Base-by-base conservation (phyloP, 768 basidiomycete genomes). In the Russula dissimulans region DNA sequence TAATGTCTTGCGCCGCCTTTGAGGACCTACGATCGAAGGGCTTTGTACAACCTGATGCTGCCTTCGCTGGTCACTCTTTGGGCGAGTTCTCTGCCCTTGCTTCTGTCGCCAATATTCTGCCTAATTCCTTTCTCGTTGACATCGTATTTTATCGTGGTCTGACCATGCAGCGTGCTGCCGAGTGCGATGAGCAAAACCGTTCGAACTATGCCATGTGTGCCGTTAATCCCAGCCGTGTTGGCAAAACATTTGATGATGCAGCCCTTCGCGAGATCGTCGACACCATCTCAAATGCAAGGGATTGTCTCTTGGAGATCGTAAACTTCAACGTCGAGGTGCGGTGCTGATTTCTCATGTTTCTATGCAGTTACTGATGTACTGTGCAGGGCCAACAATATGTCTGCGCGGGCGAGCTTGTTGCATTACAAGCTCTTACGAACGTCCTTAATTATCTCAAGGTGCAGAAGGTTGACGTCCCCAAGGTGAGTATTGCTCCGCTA, bases 131-230 rank as follows among this genome's bases (percentile, higher is more conserved):
- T 2, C 85, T 98, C 49, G 92, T 95, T 68, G 97, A 99, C 67
- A 91, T 99, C 69, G 95, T 99, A 32, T 99, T 99, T 81, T 99
- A 97, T 74, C 92, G 97, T 71, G 97, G 97, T 67, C 95, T 99
- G 70, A 99, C 97, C 38, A 99, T 98, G 97, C 97, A 98, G 70
- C 92, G 95, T 29, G 97, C 97, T 31, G 97, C n/a, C 59, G 93
- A 97, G 74, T 91, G 97, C 36, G 95, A 99, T 70, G 78, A 87
- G 1, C 78, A 89, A 59, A 95, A 95, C 69, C 84, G 97, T 41
- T 95, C 92, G 29, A 93, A 95, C 71, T 99, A 97, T 67, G 94
- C 93, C 9, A 98, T 99, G 97, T 95, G 94, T 73, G 95, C 97
- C 18, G 90, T 97, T 67, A 97, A 98, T 72, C 95, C 95, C 3